Evolutionary conservation across 2,329 filamentous ascomycete genomes (phyloP), one percentile per base, ranked within the genome.

Genomic region (Xylariaceae sp.): DNA sequence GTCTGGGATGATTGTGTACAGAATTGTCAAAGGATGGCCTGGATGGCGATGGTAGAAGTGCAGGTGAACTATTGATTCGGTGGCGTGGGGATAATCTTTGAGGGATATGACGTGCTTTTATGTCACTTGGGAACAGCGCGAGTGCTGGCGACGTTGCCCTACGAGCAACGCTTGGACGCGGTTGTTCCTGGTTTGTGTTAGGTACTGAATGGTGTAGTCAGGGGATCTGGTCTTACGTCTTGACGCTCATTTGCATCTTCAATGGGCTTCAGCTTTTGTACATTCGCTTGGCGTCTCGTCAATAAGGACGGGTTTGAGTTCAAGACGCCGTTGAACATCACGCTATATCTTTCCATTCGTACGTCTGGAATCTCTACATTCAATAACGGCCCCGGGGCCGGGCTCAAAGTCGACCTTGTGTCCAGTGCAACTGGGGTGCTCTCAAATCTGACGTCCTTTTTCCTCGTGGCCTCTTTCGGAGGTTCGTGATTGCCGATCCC

Each of bases 241-340:
- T 74, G 70, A 53, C 67, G 62, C 48, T 59, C 60, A 42, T 71
- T 59, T 44, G 70, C 68, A 50, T 76, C 74, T 45, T 76, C 76
- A 36, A 79, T 75, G 17, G 73, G 75, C 55, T 76, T 80, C 1
- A 87, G 68, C 49, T 75, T 80, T 47, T 81, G 75, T 11, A 84
- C 63, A 0, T 77, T 82, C 7, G 79, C 80, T 56, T 85, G 81
- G 39, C 82, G 74, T 49, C 81, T 75, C 19, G 75, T 75, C 22
- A 84, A 68, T 7, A 85, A 69, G 1, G 72, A 66, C 7, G 67
- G 66, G 53, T 81, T 78, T 35, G 61, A 53, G 42, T 65, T 60
- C 22, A 96, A 72, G 6, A 96, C 75, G 35, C 80, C 81, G 48
- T 85, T 83, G 63, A 97, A 96, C 91, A 96, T 96, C 57, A 96